Base-by-base conservation (phyloP, 164 flowering plant genomes). In the Protea cynaroides region DNA sequence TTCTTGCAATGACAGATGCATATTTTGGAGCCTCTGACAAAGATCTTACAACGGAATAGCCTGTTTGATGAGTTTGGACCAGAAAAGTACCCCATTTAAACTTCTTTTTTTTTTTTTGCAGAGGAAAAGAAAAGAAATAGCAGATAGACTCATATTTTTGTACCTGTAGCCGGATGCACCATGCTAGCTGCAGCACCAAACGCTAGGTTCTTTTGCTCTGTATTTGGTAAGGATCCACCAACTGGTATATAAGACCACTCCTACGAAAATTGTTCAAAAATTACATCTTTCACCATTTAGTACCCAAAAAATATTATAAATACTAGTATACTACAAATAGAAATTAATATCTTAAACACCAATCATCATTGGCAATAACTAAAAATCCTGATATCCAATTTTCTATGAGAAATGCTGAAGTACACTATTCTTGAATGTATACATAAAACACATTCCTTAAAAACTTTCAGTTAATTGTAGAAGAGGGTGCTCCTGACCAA, bases 221-320 rank as follows among this genome's bases (percentile, higher is more conserved):
- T 91, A 72, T 85, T 89, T 52, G 99, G 99, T 68, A 94, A 81
- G 58, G 99, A 91, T 58, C 97, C 99, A 64, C 99, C 97, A 51
- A 94, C 96, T 14, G 99, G 97, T 64, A 94, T 94, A 68, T 91
- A 94, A 58, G 99, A 94, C 99, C 97, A 94, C 71, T 94, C 99
- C 99, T 94, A 71, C 69, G 78, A n/a, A 59, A 68, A 46, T 23
- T 11, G 58, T 21, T 15, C 51, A 53, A 21, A 53, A 10, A 50
- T 25, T 23, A n/a, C 10, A n/a, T 60, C 19, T 11, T 14, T 2
- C 25, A 11, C 29, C 58, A 36, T 0, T 14, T 40, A 40, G 14
- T 21, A 10, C 15, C 21, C 23, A 19, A 21, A 40, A 40, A 34
- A 19, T 44, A 40, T 40, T 40, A 9, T 9, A 40, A 40, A 8